phyloP scores from a whole-genome alignment of 2,329 filamentous ascomycete species.

The Calonectria henricotiae region DNA sequence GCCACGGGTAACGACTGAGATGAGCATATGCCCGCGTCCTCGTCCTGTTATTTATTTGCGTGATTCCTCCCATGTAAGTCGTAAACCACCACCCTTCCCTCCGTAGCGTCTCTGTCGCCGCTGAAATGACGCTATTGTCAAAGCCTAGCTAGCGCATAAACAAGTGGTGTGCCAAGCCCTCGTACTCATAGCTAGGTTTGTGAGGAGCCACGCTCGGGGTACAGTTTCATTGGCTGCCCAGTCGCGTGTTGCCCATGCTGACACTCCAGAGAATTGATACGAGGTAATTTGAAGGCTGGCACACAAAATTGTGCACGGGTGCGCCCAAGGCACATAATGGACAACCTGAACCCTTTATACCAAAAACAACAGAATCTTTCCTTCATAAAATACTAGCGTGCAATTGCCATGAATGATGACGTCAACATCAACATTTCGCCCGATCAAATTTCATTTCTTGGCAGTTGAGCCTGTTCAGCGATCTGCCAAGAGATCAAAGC shows the following conservation, averaged over 20 bases:
- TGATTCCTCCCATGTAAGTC: neutral
- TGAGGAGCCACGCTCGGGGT: slow-evolving; percentile 15
- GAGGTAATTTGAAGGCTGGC: slow-evolving; percentile 1
- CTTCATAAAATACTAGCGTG: neutral
- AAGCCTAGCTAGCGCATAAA: slow-evolving; percentile 7
- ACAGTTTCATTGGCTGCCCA: neutral
- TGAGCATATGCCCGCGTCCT: neutral
- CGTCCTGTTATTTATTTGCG: neutral
- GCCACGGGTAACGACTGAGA: neutral
- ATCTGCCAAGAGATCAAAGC: slow-evolving; percentile 9
- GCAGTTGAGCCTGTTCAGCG: neutral
- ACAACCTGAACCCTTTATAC: neutral
- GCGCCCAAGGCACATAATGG: neutral
- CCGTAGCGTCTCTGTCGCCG: neutral
- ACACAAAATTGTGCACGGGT: slow-evolving; percentile 12
- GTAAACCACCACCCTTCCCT: neutral
- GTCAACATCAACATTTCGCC: slow-evolving; percentile 6
- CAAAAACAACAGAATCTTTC: neutral
- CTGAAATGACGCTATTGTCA: slow-evolving; percentile 7
- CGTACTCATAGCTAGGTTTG: slow-evolving; percentile 21
- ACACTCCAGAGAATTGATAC: slow-evolving; percentile 1
- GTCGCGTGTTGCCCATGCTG: slow-evolving; percentile 5
- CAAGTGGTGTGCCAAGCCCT: slow-evolving; percentile 15
- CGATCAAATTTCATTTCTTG: neutral
- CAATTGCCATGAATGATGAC: neutral